Evolutionary conservation across 306 rosid species (phyloP).

Genomic region (Gastrolobium villosum): DNA sequence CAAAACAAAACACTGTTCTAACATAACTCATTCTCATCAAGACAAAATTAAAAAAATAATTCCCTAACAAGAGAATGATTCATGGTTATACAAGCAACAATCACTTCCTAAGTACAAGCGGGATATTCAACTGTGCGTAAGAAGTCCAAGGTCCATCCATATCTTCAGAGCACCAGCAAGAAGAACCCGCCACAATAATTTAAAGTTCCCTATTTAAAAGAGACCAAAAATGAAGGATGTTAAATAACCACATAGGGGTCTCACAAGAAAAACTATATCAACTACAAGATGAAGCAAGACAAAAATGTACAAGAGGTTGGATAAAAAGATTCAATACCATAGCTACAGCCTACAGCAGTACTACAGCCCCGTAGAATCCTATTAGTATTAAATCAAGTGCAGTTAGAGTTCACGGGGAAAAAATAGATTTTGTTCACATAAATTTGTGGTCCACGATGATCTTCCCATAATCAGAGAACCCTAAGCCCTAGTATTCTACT

Average conservation of each 20-base stretch:
- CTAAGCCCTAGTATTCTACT: too few relatives aligned
- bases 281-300: constrained; percentile 5
- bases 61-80: constrained; percentile 39
- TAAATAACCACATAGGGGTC: not conserved
- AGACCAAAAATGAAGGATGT: not conserved
- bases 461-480: not conserved
- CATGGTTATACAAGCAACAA: constrained; percentile 52
- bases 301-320: not conserved
- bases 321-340: not conserved
- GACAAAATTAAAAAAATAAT: constrained; percentile 31
- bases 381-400: not conserved
- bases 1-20: constrained; percentile 42
- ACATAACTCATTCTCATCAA: constrained; percentile 44
- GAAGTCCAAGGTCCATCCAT: constrained; percentile 33
- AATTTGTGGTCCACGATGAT: not conserved
- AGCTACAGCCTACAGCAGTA: not conserved
- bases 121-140: constrained; percentile 35
- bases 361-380: not conserved
- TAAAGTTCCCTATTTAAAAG: not conserved
- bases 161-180: constrained; percentile 43
- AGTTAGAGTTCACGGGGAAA: not conserved
- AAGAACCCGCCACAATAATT: constrained; percentile 44
- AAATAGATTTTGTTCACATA: not conserved
- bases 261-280: not conserved
- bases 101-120: constrained; percentile 35